These are phyloP conservation scores for Diaporthe nobilis DNA, from an alignment of 2,329 filamentous ascomycete genomes.

Conservation along the genomic window DNA sequence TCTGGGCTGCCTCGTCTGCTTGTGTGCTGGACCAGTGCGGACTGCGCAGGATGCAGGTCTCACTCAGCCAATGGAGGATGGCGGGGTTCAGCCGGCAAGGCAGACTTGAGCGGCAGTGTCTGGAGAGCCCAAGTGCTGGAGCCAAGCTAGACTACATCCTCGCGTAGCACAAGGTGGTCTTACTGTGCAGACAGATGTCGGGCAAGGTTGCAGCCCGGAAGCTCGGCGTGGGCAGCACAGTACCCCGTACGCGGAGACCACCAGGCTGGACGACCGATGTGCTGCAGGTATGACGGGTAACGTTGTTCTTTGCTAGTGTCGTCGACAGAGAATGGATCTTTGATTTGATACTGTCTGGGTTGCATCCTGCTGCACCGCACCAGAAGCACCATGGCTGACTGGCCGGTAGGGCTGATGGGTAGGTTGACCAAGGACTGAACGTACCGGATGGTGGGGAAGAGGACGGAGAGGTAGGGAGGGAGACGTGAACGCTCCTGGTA, in stretches of 20 bases:
- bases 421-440: neutral
- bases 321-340: neutral
- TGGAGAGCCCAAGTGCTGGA: constrained; percentile 11
- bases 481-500: constrained; percentile 4
- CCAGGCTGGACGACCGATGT: neutral
- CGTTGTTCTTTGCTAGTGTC: neutral
- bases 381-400: neutral
- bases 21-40: neutral
- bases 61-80: constrained; percentile 33
- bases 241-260: neutral
- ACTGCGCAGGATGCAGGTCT: constrained; percentile 36
- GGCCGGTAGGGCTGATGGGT: constrained; percentile 19
- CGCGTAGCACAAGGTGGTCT: constrained; percentile 20
- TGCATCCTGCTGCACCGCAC: neutral
- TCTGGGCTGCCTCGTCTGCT: constrained; percentile 14
- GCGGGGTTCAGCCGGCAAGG: constrained; percentile 33
- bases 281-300: constrained; percentile 22
- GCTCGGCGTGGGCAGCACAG: constrained; percentile 24
- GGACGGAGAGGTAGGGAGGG: neutral
- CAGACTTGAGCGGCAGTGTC: constrained; percentile 25
- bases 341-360: neutral
- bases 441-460: too few species aligned
- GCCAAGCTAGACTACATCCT: constrained; percentile 7
- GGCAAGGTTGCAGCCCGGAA: constrained; percentile 24
- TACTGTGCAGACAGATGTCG: constrained; percentile 8